Percentiles rank a stretch among this genome's conserved stretches.
Conservation (phyloP, 208 protist species). For the Leptomonas seymouri region DNA sequence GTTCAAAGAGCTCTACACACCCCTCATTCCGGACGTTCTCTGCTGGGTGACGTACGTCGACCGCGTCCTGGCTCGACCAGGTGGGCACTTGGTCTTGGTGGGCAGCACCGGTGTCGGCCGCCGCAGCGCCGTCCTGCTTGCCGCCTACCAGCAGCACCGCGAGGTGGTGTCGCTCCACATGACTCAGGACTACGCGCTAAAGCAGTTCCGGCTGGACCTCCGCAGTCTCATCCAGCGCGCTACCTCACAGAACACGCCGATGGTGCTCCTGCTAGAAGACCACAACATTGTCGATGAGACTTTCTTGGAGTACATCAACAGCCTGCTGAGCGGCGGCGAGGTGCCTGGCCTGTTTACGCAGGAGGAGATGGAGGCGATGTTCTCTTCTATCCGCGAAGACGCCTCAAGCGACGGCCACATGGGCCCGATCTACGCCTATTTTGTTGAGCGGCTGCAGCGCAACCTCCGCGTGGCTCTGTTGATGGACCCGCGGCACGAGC, state of each 20-base stretch:
- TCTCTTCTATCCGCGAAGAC: constrained; percentile 89
- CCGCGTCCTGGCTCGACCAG: constrained; percentile 82
- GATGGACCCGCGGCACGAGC: constrained; percentile 91
- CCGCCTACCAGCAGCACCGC: constrained; percentile 87
- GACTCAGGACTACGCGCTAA: constrained; percentile 89
- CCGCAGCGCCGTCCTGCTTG: constrained; percentile 82
- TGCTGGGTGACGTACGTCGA: constrained; percentile 91
- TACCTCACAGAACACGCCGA: constrained; percentile 80
- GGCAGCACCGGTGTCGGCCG: constrained; percentile 92
- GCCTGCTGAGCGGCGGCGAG: constrained; percentile 91
- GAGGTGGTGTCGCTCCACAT: constrained; percentile 91
- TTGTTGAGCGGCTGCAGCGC: constrained; percentile 79
- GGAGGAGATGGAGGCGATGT: constrained; percentile 97
- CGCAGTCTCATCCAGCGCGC: constrained; percentile 81
- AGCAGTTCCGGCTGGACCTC: constrained; percentile 89
- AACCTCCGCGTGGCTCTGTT: constrained; percentile 95
- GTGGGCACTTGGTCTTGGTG: constrained; percentile 93
- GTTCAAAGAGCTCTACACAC: constrained; percentile 90
- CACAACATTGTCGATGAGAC: constrained; percentile 96
- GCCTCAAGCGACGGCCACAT: constrained; percentile 85
- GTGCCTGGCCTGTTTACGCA: constrained; percentile 96
- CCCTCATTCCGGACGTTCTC: constrained; percentile 94
- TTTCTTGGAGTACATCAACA: constrained; percentile 98
- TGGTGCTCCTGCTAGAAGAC: constrained; percentile 97
- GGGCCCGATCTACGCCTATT: constrained; percentile 83